Evolutionary conservation across 805 yeast genomes (phyloP), one percentile per base, ranked within the genome.

Genomic region (Saturnispora halmiae): DNA sequence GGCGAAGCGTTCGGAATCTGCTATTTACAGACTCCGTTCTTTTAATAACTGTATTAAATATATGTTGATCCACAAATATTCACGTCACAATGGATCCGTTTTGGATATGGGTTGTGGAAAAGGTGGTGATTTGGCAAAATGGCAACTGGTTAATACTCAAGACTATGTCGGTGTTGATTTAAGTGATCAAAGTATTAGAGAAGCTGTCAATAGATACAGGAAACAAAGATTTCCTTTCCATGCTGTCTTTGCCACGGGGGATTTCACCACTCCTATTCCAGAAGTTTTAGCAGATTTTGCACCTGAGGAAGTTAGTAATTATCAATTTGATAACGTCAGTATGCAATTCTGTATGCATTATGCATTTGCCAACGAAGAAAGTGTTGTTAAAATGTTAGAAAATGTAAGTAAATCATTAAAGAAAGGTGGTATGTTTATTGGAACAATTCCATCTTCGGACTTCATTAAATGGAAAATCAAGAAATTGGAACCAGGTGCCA

Each of bases 81-180:
- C 80, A 2, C 65, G 64, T 27, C 65, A 66, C 34, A 64, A 74
- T 46, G 70, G 72, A 31, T 69, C 72, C 16, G 86, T 82, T 1
- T 64, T 92, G 15, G 99, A 92, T 55, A 61, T 90, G 42, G 96
- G 96, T 13, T 88, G 97, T 61, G 99, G 99, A 11, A 94, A 92
- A 59, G 99, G 99, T 39, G 99, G 99, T 21, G 99, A 92, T 63
- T 64, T 92, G 53, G 76, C 82, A 51, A 92, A 92, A 58, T 90
- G 95, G 78, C 82, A 79, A 38, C 75, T 75, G 50, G 81, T 85
- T 1, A 66, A 73, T 16, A 73, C 85, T 2, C 70, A 75, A 18
- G 88, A 87, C 36, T 84, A 82, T 49, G 77, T 88, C 41, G 98
- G 98, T 2, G 70, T 92, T 22, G 99, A 92, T 61, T 79, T 92